These are phyloP conservation scores for Backusella liffmaniae DNA, from an alignment of 192 early-diverging fungal species.

Conservation along the genomic window DNA sequence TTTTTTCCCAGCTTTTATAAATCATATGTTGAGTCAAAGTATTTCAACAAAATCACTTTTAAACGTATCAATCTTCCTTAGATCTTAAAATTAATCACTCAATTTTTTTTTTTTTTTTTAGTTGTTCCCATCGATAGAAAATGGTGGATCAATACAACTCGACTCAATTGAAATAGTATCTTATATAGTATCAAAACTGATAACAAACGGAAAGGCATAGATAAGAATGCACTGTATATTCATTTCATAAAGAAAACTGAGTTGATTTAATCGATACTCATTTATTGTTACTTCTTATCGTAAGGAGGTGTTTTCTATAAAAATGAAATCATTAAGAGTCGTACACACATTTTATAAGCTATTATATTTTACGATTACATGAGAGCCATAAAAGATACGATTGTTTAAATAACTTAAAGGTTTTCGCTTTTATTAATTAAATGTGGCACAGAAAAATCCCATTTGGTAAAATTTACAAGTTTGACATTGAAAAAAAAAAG, in stretches of 20 bases:
- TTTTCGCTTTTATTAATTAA: not conserved
- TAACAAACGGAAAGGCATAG: too few species aligned
- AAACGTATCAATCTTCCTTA: not conserved
- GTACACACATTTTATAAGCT: not conserved
- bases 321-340: not conserved
- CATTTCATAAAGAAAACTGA: not conserved
- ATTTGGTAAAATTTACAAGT: conserved; percentile 2
- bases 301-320: not conserved
- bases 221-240: not conserved
- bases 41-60: not conserved
- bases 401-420: not conserved
- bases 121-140: not conserved
- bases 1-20: too few species aligned
- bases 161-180: not conserved
- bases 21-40: not conserved
- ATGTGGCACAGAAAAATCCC: not conserved
- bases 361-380: not conserved
- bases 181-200: not conserved
- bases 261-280: not conserved
- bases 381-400: not conserved
- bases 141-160: not conserved
- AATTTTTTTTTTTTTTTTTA: too few species aligned
- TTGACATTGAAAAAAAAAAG: conserved; percentile 5
- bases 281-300: not conserved
- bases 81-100: not conserved